Evolutionary conservation across 768 basidiomycete species (phyloP).

Genomic region (Mycena epipterygia): DNA sequence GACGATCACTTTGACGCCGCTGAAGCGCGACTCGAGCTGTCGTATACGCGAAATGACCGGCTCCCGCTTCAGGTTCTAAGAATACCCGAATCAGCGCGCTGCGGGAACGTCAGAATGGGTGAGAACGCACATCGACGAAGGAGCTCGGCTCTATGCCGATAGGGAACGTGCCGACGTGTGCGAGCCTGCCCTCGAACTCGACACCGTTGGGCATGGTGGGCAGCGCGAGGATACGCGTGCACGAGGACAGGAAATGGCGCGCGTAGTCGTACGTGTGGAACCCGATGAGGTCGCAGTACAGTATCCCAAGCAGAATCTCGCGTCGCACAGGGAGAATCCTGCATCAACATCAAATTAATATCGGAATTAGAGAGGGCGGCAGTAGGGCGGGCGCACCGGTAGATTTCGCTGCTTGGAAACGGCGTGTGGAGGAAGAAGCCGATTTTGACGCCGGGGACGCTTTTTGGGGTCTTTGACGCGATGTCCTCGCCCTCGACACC

Average conservation of each 20-base stretch:
- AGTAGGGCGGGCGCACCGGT: constrained; percentile 69
- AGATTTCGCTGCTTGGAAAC: constrained; percentile 98
- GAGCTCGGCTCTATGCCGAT: constrained; percentile 97
- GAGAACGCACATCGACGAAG: constrained; percentile 79
- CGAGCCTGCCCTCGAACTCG: constrained; percentile 94
- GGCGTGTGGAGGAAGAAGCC: constrained; percentile 99
- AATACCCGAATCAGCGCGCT: neutral
- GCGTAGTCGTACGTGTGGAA: constrained; percentile 99
- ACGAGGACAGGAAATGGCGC: constrained; percentile 98
- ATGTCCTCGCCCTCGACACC: constrained; percentile 70
- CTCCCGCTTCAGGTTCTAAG: constrained; percentile 82
- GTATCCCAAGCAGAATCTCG: constrained; percentile 95
- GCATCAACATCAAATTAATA: constrained; percentile 27
- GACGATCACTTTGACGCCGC: constrained; percentile 96
- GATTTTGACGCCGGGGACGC: constrained; percentile 85
- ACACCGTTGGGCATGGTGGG: constrained; percentile 99
- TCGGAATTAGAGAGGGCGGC: neutral
- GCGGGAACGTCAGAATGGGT: neutral
- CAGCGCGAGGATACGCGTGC: constrained; percentile 94
- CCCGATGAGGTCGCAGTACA: constrained; percentile 97
- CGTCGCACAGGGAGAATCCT: constrained; percentile 97
- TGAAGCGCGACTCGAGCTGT: constrained; percentile 90
- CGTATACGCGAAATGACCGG: constrained; percentile 86
- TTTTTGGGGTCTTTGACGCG: constrained; percentile 50
- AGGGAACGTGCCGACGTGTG: constrained; percentile 98